Evolutionary conservation across 345 rosid genomes (phyloP), one percentile per base, ranked within the genome.

Genomic region (Physaria fendleri): DNA sequence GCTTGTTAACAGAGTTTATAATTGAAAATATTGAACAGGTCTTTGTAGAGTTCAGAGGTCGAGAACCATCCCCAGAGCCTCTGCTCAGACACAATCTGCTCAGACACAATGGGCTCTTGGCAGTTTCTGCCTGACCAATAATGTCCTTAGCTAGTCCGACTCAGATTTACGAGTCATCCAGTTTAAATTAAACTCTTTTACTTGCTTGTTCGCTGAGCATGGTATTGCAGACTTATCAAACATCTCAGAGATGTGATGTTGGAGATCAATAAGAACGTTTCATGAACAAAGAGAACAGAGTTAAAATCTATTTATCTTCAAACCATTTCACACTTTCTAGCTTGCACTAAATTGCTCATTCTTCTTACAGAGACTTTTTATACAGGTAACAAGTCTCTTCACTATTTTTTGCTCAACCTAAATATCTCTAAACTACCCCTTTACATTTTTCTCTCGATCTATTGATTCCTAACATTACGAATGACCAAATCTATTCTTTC

Each of bases 31-130:
- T 24, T 50, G 66, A 69, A 34, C 63, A 92, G 98, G 98, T 88
- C 21, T 92, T 92, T 62, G 83, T 92, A 39, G 80, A 77, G 74
- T 92, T 92, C 76, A 83, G 96, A 45, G 98, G 98, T 50, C 90
- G 96, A 5, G 96, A 88, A 73, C 98, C 98, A 65, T 92, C 98
- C 21, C 96, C 95, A 0, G 96, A 86, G 65, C 78, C 97, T 51
- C 72, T 92, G 27, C 93, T 92, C 43, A 77, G n/a, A n/a, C n/a
- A n/a, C n/a, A n/a, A n/a, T n/a, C n/a, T n/a, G n/a, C n/a, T n/a
- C n/a, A n/a, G 95, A 62, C 97, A 92, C 77, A 88, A 84, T 59
- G 98, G 95, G 23, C 81, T 88, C n/a, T 58, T 84, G 62, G 46
- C 84, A 9, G 80, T 53, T 24, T 12, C 84, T 51, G 87, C 78